Conservation (phyloP, 2,329 filamentous ascomycete species). For the Colletotrichum aenigma region DNA sequence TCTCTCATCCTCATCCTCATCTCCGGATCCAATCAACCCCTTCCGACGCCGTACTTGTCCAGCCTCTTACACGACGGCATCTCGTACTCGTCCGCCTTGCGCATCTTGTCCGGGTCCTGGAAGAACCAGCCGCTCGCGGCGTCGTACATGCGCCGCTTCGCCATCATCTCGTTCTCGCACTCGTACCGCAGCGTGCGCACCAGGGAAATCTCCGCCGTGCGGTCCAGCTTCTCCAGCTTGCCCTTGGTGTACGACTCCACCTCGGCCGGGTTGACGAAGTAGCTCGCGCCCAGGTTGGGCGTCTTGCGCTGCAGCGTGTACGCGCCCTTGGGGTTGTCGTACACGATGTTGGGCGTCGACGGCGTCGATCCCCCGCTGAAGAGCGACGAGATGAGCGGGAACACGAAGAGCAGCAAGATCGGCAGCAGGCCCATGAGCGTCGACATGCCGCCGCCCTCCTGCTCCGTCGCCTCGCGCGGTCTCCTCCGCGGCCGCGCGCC, state of each 20-base stretch:
- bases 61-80: slow-evolving; percentile 60
- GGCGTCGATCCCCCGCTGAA: slow-evolving; percentile 64
- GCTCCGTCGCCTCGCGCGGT: slow-evolving; percentile 67
- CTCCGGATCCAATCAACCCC: background rate
- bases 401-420: slow-evolving; percentile 85
- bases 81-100: slow-evolving; percentile 62
- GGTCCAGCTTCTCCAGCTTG: slow-evolving; percentile 78
- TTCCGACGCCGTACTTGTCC: slow-evolving; percentile 40
- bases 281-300: slow-evolving; percentile 74
- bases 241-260: slow-evolving; percentile 70
- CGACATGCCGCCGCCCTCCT: slow-evolving; percentile 56
- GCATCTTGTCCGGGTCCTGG: slow-evolving; percentile 79
- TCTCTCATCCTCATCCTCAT: background rate
- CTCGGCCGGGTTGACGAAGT: slow-evolving; percentile 84
- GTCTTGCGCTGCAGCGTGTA: slow-evolving; percentile 78
- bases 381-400: slow-evolving; percentile 81
- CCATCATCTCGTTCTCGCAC: slow-evolving; percentile 76
- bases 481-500: slow-evolving; percentile 77
- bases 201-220: slow-evolving; percentile 75
- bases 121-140: slow-evolving; percentile 89
- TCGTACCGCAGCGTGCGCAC: slow-evolving; percentile 69
- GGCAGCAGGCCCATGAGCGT: slow-evolving; percentile 80
- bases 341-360: slow-evolving; percentile 73
- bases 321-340: slow-evolving; percentile 72
- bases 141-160: slow-evolving; percentile 71